Conservation (phyloP, 768 basidiomycete species). For the Kwoniella heveanensis region DNA sequence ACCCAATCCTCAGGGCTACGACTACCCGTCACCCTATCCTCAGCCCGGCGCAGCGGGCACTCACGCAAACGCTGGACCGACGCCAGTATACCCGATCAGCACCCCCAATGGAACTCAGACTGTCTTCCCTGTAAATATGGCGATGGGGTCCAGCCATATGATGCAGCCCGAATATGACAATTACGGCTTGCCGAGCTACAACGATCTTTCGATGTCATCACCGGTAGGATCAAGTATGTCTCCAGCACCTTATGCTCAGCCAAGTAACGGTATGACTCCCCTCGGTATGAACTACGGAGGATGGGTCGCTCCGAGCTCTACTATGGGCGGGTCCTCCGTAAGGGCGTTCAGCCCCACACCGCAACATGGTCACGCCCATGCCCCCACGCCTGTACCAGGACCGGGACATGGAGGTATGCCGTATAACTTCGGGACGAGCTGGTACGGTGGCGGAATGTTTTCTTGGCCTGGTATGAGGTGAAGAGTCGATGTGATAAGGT, state of each 20-base stretch:
- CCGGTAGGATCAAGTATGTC: constrained; percentile 8
- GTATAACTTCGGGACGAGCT: constrained; percentile 19
- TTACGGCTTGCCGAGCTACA: constrained; percentile 26
- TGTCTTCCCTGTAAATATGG: constrained; percentile 9
- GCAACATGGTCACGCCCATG: not conserved
- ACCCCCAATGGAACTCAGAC: constrained; percentile 9
- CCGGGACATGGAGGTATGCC: constrained; percentile 3
- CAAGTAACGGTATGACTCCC: constrained; percentile 1
- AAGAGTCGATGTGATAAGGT: not conserved
- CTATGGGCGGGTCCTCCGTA: not conserved
- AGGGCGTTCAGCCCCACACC: constrained; percentile 11
- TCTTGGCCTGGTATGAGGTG: constrained; percentile 19
- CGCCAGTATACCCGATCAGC: constrained; percentile 10
- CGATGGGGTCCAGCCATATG: not conserved
- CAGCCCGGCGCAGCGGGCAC: not conserved
- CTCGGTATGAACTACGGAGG: not conserved
- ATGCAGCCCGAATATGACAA: constrained; percentile 5
- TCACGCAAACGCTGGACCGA: not conserved
- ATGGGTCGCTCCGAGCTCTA: not conserved
- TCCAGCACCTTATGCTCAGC: constrained; percentile 11
- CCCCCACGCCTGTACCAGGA: not conserved
- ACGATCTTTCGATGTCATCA: constrained; percentile 10
- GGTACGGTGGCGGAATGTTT: constrained; percentile 22
- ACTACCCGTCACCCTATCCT: constrained; percentile 5
- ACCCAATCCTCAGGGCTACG: constrained; percentile 12